Base-by-base conservation (phyloP, 352 stramenopile species). In the Phytophthora cactorum region DNA sequence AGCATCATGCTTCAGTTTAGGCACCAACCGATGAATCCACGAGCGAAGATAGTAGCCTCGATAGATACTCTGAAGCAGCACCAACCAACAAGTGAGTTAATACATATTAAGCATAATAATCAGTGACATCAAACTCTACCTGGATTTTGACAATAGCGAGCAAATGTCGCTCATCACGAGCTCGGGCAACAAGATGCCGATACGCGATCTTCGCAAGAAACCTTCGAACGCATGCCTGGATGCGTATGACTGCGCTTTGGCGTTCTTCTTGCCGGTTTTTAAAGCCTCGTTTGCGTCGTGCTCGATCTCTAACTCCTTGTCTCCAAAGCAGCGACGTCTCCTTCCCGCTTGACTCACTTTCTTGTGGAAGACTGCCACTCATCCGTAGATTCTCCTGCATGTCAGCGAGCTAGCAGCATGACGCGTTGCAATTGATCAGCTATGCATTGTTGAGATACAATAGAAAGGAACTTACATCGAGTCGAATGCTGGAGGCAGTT, bases 171-270 rank as follows among this genome's bases (percentile, higher is more conserved):
- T 89, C 81, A 32, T 90, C 82, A 17, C 76, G 59, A 60, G 81
- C 77, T 31, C 80, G 49, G 4, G 74, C 43, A 11, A 84, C 52
- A 25, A 87, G 43, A 17, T 81, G 71, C 1, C 70, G 58, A 46
- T 69, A 91, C 22, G 67, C 70, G 9, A 84, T 66, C 25, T 74
- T 75, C 3, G 77, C 77, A 1, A 92, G 75, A 51, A 89, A 91
- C 11, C 72, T 75, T 44, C 82, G 79, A 8, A 82, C 60, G 34
- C 75, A 83, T 1, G 77, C 60, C 71, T 92, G 84, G 7, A 90
- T 82, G 14, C 68, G 52, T 3, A 61, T 86, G 15, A 74, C 81
- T 5, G 84, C 80, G 9, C 46, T 49, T 38, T 86, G 56, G 9
- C 73, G 60, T 9, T 69, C 75, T 46, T 91, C 82, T 12, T 80